phyloP scores from a whole-genome alignment of 2,329 filamentous ascomycete species.

The Aspergillus versicolor region DNA sequence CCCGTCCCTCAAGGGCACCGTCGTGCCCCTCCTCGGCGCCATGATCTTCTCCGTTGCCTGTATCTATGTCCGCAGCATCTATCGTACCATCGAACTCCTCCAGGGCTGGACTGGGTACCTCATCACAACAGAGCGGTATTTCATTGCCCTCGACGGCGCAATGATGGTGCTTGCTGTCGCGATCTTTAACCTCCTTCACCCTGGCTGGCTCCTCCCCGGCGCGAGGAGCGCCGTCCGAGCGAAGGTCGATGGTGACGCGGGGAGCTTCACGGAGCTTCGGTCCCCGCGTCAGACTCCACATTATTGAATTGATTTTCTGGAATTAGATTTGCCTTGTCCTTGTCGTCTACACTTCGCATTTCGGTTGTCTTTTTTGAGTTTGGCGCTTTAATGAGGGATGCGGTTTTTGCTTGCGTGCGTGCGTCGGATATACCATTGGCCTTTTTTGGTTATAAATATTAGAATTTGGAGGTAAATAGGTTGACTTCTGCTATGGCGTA shows the following conservation, averaged over 20 bases:
- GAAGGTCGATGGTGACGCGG: slow-evolving; percentile 12
- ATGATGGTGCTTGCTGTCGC: slow-evolving; percentile 50
- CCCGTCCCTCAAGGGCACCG: slow-evolving; percentile 23
- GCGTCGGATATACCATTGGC: neutral
- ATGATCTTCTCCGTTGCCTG: slow-evolving; percentile 44
- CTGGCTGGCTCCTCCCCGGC: slow-evolving; percentile 39
- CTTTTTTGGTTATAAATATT: neutral
- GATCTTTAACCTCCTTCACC: slow-evolving; percentile 48
- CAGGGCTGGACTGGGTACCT: slow-evolving; percentile 53
- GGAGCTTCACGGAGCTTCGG: slow-evolving; percentile 8
- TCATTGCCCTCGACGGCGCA: slow-evolving; percentile 51
- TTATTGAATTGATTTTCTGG: neutral
- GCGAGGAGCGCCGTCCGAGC: slow-evolving; percentile 13
- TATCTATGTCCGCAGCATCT: slow-evolving; percentile 51
- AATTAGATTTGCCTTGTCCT: neutral
- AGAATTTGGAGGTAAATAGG: neutral
- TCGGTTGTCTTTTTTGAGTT: neutral
- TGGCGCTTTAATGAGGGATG: neutral
- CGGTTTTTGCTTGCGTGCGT: neutral
- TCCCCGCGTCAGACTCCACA: neutral
- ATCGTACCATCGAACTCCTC: slow-evolving; percentile 51
- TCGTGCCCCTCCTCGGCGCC: slow-evolving; percentile 36
- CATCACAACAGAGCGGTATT: slow-evolving; percentile 52
- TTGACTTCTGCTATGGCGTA: neutral
- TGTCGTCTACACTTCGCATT: neutral